These are phyloP conservation scores for Plasmodium ovale DNA, from an alignment of 169 alveolate species.

Conservation along the genomic window DNA sequence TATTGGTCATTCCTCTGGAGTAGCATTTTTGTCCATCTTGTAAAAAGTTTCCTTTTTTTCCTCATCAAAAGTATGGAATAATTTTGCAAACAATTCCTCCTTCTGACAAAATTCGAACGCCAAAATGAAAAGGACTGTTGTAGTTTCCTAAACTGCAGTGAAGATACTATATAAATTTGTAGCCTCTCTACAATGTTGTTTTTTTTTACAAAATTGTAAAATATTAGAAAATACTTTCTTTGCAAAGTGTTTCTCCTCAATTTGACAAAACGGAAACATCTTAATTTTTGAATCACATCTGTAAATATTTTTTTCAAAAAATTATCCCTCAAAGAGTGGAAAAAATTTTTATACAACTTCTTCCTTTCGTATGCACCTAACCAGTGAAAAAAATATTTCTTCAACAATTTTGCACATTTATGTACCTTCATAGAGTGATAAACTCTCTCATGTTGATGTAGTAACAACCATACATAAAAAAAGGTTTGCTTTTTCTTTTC, in stretches of 20 bases:
- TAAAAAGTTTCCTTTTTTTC: conserved; percentile 10
- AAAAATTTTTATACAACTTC: conserved; percentile 1
- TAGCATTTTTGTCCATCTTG: conserved; percentile 10
- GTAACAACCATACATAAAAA: conserved; percentile 58
- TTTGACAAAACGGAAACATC: conserved; percentile 23
- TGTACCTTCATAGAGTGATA: background rate
- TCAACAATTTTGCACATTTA: background rate
- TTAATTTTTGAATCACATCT: conserved; percentile 7
- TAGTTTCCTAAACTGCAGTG: conserved; percentile 21
- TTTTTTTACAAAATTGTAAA: conserved; percentile 28
- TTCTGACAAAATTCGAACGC: conserved; percentile 2
- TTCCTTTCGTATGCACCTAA: conserved; percentile 29
- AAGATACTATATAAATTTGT: conserved; percentile 35
- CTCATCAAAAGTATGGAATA: background rate
- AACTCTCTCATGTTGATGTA: conserved; percentile 20
- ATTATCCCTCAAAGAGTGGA: background rate
- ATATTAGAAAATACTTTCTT: conserved; percentile 26
- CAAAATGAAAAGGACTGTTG: conserved; percentile 2
- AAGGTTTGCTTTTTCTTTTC: conserved; percentile 27
- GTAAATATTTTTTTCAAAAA: conserved; percentile 18
- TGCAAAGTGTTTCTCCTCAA: background rate
- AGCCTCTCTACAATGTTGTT: conserved; percentile 9
- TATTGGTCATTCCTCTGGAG: background rate
- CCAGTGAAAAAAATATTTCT: conserved; percentile 5
- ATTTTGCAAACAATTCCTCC: conserved; percentile 6